phyloP scores from a whole-genome alignment of 202 grass and related monocot species.

The Hordeum pubiflorum region DNA sequence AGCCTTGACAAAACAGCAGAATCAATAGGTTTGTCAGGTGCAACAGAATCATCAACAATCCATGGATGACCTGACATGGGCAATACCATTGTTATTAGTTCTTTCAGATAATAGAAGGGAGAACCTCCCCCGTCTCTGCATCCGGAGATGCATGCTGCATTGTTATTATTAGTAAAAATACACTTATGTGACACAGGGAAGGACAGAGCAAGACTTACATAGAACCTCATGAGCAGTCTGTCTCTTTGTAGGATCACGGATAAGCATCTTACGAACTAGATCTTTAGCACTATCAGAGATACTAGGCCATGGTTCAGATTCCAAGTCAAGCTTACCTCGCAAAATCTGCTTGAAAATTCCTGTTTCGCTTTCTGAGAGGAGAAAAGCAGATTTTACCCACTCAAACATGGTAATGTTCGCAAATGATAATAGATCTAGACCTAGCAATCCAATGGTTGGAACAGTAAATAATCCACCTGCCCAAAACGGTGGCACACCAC shows the following conservation, averaged over 20 bases:
- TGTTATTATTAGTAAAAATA: slow-evolving; percentile 18
- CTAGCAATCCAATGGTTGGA: neutral
- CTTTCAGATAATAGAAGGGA: too few species aligned
- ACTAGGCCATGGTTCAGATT: slow-evolving; percentile 79
- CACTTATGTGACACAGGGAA: neutral
- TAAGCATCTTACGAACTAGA: slow-evolving; percentile 79
- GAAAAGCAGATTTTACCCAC: slow-evolving; percentile 1
- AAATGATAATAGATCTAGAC: slow-evolving; percentile 1
- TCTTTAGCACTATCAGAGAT: slow-evolving; percentile 91
- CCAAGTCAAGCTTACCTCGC: slow-evolving; percentile 74
- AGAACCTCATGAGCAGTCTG: slow-evolving; percentile 84
- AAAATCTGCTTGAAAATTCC: slow-evolving; percentile 88
- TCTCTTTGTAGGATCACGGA: slow-evolving; percentile 57
- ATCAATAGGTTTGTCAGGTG: slow-evolving; percentile 89
- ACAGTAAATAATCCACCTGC: slow-evolving; percentile 46
- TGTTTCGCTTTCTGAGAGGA: slow-evolving; percentile 62
- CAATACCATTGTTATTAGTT: slow-evolving; percentile 8
- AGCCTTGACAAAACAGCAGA: slow-evolving; percentile 84
- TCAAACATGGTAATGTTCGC: slow-evolving; percentile 1
- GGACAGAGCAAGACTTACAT: slow-evolving; percentile 38
- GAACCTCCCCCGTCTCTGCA: too few species aligned
- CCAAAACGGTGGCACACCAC: slow-evolving; percentile 94
- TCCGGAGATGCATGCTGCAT: neutral
- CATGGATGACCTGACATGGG: slow-evolving; percentile 73
- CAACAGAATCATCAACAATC: slow-evolving; percentile 87